phyloP scores from a whole-genome alignment of 2,329 filamentous ascomycete species.

The Aureobasidium sp. region DNA sequence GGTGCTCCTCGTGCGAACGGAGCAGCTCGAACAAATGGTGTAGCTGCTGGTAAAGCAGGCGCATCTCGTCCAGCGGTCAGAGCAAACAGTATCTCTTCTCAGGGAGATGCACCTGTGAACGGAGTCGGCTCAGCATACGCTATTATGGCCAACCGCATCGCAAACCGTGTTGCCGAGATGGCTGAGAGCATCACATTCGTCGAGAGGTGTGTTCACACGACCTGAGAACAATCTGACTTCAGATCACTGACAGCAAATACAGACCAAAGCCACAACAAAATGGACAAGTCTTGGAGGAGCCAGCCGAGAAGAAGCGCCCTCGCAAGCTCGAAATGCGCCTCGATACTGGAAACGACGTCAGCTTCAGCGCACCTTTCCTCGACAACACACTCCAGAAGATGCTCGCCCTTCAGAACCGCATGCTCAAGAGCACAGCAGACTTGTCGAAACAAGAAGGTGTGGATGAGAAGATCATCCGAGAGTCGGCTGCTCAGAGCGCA shows the following conservation, averaged over 20 bases:
- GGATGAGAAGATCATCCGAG: slow-evolving; percentile 41
- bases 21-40: slow-evolving; percentile 13
- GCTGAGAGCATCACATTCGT: slow-evolving; percentile 47
- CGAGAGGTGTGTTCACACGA: slow-evolving; percentile 29
- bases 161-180: slow-evolving; percentile 46
- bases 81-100: slow-evolving; percentile 27
- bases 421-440: slow-evolving; percentile 42
- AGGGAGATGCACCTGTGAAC: slow-evolving; percentile 23
- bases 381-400: slow-evolving; percentile 47
- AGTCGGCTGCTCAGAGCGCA: slow-evolving; percentile 44
- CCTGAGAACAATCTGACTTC: background rate
- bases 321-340: slow-evolving; percentile 46
- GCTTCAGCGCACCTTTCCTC: slow-evolving; percentile 47
- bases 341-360: slow-evolving; percentile 32
- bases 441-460: slow-evolving; percentile 39
- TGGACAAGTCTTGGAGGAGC: slow-evolving; percentile 19
- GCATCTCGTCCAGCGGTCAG: slow-evolving; percentile 16
- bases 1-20: slow-evolving; percentile 14
- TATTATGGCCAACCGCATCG: slow-evolving; percentile 45
- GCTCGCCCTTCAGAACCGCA: slow-evolving; percentile 42
- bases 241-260: background rate
- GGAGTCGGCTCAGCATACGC: slow-evolving; percentile 39
- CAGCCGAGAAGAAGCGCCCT: slow-evolving; percentile 35
- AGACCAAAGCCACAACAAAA: slow-evolving; percentile 23
- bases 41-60: slow-evolving; percentile 8